Percentiles rank a stretch among this genome's conserved stretches.
phyloP scores from a whole-genome alignment of 768 basidiomycete genomes.

The Suillus weaverae region DNA sequence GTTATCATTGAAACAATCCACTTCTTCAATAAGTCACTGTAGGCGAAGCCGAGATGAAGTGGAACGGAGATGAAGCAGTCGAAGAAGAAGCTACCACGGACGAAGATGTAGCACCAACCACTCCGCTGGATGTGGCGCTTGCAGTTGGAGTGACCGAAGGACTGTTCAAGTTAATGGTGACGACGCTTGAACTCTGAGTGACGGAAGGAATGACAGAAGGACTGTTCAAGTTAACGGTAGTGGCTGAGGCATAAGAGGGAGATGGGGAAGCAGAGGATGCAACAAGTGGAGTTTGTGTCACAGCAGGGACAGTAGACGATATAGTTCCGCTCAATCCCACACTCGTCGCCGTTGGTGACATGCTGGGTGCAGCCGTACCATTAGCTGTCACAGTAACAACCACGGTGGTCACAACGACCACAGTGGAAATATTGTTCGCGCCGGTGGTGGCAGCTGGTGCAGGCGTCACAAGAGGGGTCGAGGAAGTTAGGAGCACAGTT shows the following conservation, averaged over 20 bases:
- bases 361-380: background rate
- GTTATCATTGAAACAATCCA: background rate
- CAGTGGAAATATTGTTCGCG: conserved; percentile 6
- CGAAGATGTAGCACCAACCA: too few species aligned
- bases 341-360: background rate
- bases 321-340: background rate
- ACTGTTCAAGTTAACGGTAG: conserved; percentile 13
- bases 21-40: background rate
- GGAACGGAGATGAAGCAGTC: conserved; percentile 2
- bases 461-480: conserved; percentile 2
- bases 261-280: background rate
- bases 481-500: background rate
- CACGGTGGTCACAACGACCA: conserved; percentile 11
- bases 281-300: background rate
- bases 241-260: conserved; percentile 5
- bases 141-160: background rate
- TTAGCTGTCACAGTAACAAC: conserved; percentile 10
- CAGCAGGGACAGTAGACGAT: background rate
- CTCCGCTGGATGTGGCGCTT: background rate
- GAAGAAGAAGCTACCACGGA: background rate
- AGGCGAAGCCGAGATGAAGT: conserved; percentile 4
- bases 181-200: background rate
- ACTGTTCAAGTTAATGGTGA: conserved; percentile 11
- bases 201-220: conserved; percentile 9
- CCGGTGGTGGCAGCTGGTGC: conserved; percentile 5